Evolutionary conservation across 2,329 filamentous ascomycete species (phyloP).

Genomic region (Ceratocystiopsis sp.): DNA sequence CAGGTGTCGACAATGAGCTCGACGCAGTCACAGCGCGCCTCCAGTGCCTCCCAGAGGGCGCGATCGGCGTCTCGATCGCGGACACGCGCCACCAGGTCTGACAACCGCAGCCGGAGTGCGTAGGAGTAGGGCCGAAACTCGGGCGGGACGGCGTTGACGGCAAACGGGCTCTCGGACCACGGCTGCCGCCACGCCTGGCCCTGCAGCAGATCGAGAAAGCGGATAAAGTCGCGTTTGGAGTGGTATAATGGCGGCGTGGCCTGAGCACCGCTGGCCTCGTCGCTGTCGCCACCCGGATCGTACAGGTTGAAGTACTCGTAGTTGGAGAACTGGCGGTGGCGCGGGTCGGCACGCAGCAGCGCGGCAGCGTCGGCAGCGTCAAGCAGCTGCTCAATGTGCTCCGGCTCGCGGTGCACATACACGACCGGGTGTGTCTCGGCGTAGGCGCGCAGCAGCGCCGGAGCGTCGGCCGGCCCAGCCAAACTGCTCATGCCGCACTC

Average conservation of each 20-base stretch:
- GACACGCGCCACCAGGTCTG: conserved; percentile 29
- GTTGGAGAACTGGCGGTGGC: conserved; percentile 48
- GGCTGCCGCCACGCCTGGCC: conserved; percentile 33
- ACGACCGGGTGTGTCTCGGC: conserved; percentile 50
- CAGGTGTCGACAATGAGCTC: conserved; percentile 43
- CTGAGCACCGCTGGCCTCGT: conserved; percentile 8
- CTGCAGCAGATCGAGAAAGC: conserved; percentile 40
- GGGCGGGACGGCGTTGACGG: conserved; percentile 38
- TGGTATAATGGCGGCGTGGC: conserved; percentile 36
- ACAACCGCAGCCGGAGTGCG: conserved; percentile 43
- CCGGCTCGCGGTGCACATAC: conserved; percentile 48
- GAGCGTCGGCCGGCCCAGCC: conserved; percentile 33
- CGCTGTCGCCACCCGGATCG: conserved; percentile 14
- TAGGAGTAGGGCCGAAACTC: conserved; percentile 43
- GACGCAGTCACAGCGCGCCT: conserved; percentile 41
- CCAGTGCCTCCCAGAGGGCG: conserved; percentile 33
- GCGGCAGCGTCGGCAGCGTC: conserved; percentile 35
- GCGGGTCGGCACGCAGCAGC: conserved; percentile 35
- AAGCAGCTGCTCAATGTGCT: conserved; percentile 42
- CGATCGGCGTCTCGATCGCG: conserved; percentile 15
- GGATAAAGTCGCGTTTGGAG: conserved; percentile 42
- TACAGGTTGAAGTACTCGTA: conserved; percentile 57
- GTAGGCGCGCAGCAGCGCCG: conserved; percentile 40
- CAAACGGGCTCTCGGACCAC: conserved; percentile 42
- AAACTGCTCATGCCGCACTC: conserved; percentile 50